A percentile compares a stretch with the other conserved stretches of the same genome.
Conservation (phyloP, 176 grass and related monocot species). For the Bothriochloa decipiens region DNA sequence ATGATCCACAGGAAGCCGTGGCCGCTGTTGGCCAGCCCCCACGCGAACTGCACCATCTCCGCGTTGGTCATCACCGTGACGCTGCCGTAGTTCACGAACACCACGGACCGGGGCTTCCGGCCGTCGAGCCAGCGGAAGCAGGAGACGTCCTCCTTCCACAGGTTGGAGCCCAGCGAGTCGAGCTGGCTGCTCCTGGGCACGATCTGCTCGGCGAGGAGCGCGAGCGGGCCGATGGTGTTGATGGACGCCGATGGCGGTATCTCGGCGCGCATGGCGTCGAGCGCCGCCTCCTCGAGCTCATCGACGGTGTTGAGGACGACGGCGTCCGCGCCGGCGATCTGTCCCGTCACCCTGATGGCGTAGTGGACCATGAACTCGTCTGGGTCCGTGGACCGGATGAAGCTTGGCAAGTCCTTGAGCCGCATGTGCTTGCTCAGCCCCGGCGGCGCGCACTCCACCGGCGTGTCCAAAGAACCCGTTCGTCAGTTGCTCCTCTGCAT, state of each 20-base stretch:
- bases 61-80: constrained; percentile 47
- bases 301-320: constrained; percentile 55
- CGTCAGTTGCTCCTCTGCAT: constrained; percentile 51
- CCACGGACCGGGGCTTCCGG: not conserved
- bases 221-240: constrained; percentile 43
- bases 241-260: not conserved
- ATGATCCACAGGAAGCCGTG: constrained; percentile 51
- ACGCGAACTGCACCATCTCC: constrained; percentile 60
- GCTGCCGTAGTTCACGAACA: constrained; percentile 27
- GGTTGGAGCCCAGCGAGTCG: constrained; percentile 38
- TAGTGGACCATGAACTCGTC: constrained; percentile 46
- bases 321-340: constrained; percentile 33
- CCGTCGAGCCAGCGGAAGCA: constrained; percentile 46
- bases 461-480: constrained; percentile 54
- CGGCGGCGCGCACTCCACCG: constrained; percentile 37
- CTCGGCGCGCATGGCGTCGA: constrained; percentile 27
- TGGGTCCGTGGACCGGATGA: constrained; percentile 46
- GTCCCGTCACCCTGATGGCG: constrained; percentile 29
- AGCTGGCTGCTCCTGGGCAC: constrained; percentile 10
- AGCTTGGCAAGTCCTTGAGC: constrained; percentile 50
- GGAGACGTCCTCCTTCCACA: constrained; percentile 51
- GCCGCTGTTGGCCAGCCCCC: constrained; percentile 53
- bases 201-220: constrained; percentile 33
- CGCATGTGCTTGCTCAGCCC: constrained; percentile 48
- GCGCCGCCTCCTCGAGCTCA: constrained; percentile 41